Evolutionary conservation across 257 asterid species (phyloP), one percentile per base, ranked within the genome.

Genomic region (Osmanthus fragrans): DNA sequence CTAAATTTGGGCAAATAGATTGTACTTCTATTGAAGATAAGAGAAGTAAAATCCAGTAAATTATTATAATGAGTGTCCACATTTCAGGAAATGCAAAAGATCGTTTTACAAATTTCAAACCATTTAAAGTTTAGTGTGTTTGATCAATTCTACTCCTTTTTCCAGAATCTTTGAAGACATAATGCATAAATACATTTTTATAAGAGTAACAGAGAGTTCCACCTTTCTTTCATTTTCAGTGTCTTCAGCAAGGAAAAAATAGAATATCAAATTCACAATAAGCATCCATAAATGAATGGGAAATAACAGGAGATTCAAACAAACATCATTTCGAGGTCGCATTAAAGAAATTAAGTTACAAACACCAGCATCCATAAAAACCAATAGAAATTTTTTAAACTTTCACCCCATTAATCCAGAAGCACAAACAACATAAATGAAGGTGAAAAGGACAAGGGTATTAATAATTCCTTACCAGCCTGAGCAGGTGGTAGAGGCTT

Each of bases 401-500:
- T 49, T 49, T 18, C 21, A 7, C 29, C 0, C 65, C 65, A 56
- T n/a, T 21, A 19, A 56, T 56, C 13, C 13, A 4, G 21, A 45
- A 73, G 29, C 65, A 18, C 10, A 56, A 9, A 32, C 40, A n/a
- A 39, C 25, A 67, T 6, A 4, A n/a, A 56, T 56, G 25, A n/a
- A 49, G 21, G 23, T 11, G 16, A n/a, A 25, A 49, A 4, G 16
- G 36, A 30, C n/a, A 34, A 60, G 16, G 13, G 25, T 72, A 13
- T 8, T 15, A 37, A 23, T 29, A 25, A 37, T 79, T 7, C 75
- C 81, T 85, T 70, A 91, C 97, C 97, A 80, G 97, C 90, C 75
- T 89, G 91, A 23, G 90, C 12, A 0, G 96, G 91, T 56, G 92
- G 96, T 1, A 71, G 80, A 3, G 94, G 93, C 85, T 91, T 89